Percentiles rank a stretch among this genome's conserved stretches.
Evolutionary conservation across 768 basidiomycete genomes (phyloP).

Genomic region (Lactarius hatsudake): DNA sequence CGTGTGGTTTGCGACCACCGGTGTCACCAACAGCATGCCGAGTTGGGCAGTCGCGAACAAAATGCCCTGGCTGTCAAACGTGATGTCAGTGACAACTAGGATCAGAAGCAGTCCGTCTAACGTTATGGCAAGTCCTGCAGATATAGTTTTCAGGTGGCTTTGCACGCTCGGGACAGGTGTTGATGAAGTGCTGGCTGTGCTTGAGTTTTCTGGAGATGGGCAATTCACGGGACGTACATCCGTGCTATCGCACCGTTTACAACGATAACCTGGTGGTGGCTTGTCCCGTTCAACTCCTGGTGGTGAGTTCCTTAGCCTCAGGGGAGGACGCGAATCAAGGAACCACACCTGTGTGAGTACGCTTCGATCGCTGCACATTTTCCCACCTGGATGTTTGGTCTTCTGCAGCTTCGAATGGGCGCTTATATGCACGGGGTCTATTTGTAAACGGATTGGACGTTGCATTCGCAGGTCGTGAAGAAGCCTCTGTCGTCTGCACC

Average conservation of each 20-base stretch:
- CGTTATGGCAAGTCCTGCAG: constrained; percentile 80
- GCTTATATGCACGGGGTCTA: constrained; percentile 46
- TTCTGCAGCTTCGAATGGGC: constrained; percentile 45
- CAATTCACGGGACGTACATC: constrained; percentile 47
- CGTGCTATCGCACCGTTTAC: constrained; percentile 69
- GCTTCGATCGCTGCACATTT: constrained; percentile 51
- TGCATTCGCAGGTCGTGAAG: constrained; percentile 54
- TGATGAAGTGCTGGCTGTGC: constrained; percentile 63
- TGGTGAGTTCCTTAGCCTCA: background rate
- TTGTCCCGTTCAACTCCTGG: constrained; percentile 46
- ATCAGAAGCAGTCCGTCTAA: constrained; percentile 34
- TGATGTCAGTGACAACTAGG: constrained; percentile 12
- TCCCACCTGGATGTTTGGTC: constrained; percentile 72
- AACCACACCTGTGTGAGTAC: constrained; percentile 52
- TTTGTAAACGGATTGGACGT: constrained; percentile 71
- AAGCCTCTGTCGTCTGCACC: constrained; percentile 37
- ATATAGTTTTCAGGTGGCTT: constrained; percentile 83
- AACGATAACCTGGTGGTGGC: constrained; percentile 72
- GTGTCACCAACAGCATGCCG: constrained; percentile 76
- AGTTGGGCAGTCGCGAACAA: constrained; percentile 86
- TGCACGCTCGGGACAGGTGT: constrained; percentile 68
- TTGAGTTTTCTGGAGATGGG: background rate
- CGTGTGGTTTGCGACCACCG: constrained; percentile 75
- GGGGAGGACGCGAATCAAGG: background rate
- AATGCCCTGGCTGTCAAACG: constrained; percentile 67